A percentile compares a stretch with the other conserved stretches of the same genome.
Conservation (phyloP, 176 grass and related monocot species). For the Triticum dicoccoides region DNA sequence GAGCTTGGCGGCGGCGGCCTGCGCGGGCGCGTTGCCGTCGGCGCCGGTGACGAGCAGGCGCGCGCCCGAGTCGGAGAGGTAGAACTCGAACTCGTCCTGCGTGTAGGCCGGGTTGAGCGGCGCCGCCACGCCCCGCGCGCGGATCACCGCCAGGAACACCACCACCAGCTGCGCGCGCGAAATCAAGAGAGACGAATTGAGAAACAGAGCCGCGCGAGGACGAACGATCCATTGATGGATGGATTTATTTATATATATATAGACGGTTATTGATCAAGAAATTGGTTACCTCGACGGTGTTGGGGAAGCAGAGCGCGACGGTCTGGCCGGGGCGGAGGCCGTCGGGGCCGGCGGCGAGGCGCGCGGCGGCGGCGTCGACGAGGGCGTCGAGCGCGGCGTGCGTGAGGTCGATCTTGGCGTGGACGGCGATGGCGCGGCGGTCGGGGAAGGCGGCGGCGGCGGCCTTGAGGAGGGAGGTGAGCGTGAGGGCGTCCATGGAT, state of each 20-base stretch:
- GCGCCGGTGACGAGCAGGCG: constrained; percentile 56
- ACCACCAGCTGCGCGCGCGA: constrained; percentile 55
- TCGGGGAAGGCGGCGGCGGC: constrained; percentile 46
- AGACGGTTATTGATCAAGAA: too few relatives aligned
- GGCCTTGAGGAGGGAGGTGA: constrained; percentile 48
- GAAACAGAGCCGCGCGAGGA: neutral
- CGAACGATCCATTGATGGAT: neutral
- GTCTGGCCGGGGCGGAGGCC: constrained; percentile 50
- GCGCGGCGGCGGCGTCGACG: constrained; percentile 55
- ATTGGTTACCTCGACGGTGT: constrained; percentile 60
- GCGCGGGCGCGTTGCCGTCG: constrained; percentile 61
- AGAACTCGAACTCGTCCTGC: constrained; percentile 88
- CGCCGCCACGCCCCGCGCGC: constrained; percentile 61
- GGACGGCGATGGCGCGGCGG: constrained; percentile 49
- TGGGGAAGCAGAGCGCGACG: constrained; percentile 80
- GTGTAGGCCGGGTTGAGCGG: constrained; percentile 85
- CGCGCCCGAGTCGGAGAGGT: constrained; percentile 73
- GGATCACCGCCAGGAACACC: constrained; percentile 72
- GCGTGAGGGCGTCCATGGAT: constrained; percentile 18
- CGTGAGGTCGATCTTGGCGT: constrained; percentile 45
- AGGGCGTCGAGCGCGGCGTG: constrained; percentile 62
- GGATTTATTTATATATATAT: neutral
- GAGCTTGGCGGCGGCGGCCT: constrained; percentile 52
- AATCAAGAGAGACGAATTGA: neutral
- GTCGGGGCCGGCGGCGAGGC: constrained; percentile 10